phyloP scores from a whole-genome alignment of 129 eudicot species.

The Chrysanthemum makinoi region DNA sequence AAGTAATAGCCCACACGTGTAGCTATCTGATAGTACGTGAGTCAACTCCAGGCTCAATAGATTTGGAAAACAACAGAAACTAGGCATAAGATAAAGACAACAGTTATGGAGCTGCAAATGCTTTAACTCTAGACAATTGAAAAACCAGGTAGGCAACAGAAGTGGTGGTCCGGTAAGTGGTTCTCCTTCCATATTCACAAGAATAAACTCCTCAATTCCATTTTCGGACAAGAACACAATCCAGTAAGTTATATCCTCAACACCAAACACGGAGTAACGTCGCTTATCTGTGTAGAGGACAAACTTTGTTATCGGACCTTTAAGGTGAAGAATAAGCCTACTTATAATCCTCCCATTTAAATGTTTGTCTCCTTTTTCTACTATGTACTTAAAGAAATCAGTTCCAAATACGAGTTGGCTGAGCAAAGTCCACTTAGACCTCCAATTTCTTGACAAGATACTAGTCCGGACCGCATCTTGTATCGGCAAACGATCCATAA shows the following conservation, averaged over 20 bases:
- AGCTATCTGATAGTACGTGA: not conserved
- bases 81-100: not conserved
- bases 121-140: conserved; percentile 22
- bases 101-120: conserved; percentile 1
- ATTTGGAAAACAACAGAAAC: conserved; percentile 23
- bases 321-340: conserved; percentile 5
- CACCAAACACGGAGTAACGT: not conserved
- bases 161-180: too few relatives aligned
- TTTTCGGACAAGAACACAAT: conserved; percentile 1
- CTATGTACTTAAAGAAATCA: not conserved
- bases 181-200: not conserved
- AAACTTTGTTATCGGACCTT: conserved; percentile 16
- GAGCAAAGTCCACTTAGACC: conserved; percentile 12
- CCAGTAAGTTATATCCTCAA: conserved; percentile 4
- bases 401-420: conserved; percentile 13
- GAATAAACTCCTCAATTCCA: not conserved
- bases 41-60: conserved; percentile 15
- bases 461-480: conserved; percentile 10
- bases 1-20: not conserved
- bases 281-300: not conserved
- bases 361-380: not conserved
- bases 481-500: conserved; percentile 13
- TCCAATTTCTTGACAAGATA: conserved; percentile 21
- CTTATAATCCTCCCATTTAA: not conserved
- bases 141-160: conserved; percentile 5